phyloP scores from a whole-genome alignment of 257 asterid species.

The Jacaranda mimosifolia region DNA sequence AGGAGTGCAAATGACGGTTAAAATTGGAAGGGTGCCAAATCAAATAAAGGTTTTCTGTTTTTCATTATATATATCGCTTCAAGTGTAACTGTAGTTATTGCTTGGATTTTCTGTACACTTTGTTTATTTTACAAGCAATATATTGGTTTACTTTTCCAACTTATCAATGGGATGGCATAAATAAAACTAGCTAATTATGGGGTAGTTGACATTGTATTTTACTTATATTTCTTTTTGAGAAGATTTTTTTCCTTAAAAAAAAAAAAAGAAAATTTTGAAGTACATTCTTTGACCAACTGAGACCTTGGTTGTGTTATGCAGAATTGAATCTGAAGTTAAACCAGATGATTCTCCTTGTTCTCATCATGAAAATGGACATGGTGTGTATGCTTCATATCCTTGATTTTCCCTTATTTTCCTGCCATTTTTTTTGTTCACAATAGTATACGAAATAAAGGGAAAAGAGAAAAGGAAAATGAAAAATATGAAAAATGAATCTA shows the following conservation, averaged over 20 bases:
- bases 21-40: too few relatives aligned
- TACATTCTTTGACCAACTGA: conserved; percentile 13
- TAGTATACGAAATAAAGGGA: neutral
- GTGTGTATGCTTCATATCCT: conserved; percentile 42
- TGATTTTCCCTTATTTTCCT: neutral
- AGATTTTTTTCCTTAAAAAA: neutral
- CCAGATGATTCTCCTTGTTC: conserved; percentile 70
- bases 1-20: too few relatives aligned
- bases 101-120: neutral
- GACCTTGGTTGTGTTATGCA: conserved; percentile 46
- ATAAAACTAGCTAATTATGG: conserved; percentile 79
- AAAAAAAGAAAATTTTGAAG: neutral
- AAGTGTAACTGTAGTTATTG: neutral
- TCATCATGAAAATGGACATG: conserved; percentile 72
- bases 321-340: conserved; percentile 81
- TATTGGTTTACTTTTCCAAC: conserved; percentile 53
- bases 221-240: neutral
- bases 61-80: conserved; percentile 14
- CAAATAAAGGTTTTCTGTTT: neutral
- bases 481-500: conserved; percentile 4
- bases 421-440: conserved; percentile 9
- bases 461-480: neutral
- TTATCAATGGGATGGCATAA: conserved; percentile 88
- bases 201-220: conserved; percentile 74
- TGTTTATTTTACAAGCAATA: conserved; percentile 18